A percentile compares a stretch with the other conserved stretches of the same genome.
These are phyloP conservation scores for Dactylonectria macrodidyma DNA, from an alignment of 2,329 filamentous ascomycete genomes.

Conservation along the genomic window DNA sequence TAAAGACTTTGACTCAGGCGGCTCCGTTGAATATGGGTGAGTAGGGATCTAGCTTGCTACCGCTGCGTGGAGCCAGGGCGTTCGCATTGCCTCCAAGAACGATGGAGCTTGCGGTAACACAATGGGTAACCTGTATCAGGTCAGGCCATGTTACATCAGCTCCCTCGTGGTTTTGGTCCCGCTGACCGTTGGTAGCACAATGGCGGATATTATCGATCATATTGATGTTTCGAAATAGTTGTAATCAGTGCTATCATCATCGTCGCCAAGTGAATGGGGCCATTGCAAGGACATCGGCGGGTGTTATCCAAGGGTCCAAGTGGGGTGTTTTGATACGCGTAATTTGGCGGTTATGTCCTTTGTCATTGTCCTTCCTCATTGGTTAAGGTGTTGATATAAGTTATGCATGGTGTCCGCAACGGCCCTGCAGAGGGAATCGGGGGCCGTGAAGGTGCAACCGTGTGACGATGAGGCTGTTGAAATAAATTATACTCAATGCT, in stretches of 20 bases:
- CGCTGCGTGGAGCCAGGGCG: background rate
- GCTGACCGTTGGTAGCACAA: background rate
- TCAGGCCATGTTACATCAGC: background rate
- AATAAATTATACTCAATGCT: background rate
- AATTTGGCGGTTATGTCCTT: background rate
- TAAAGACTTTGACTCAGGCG: constrained; percentile 36
- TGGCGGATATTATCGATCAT: background rate
- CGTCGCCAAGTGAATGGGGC: background rate
- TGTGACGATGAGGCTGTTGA: background rate
- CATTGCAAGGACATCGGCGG: background rate
- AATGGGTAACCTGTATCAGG: background rate
- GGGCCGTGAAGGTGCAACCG: background rate
- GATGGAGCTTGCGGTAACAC: background rate
- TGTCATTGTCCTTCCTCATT: background rate
- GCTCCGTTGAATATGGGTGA: constrained; percentile 31
- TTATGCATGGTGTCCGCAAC: background rate
- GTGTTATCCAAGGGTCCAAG: background rate
- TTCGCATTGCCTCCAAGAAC: background rate
- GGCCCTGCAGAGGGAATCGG: background rate
- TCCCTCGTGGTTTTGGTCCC: background rate
- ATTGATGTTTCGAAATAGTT: background rate
- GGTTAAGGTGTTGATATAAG: background rate
- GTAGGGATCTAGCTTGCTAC: constrained; percentile 30
- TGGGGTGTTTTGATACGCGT: background rate
- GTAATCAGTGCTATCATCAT: background rate